phyloP scores from a whole-genome alignment of 2,329 filamentous ascomycete species.

The Phialophora tarda region DNA sequence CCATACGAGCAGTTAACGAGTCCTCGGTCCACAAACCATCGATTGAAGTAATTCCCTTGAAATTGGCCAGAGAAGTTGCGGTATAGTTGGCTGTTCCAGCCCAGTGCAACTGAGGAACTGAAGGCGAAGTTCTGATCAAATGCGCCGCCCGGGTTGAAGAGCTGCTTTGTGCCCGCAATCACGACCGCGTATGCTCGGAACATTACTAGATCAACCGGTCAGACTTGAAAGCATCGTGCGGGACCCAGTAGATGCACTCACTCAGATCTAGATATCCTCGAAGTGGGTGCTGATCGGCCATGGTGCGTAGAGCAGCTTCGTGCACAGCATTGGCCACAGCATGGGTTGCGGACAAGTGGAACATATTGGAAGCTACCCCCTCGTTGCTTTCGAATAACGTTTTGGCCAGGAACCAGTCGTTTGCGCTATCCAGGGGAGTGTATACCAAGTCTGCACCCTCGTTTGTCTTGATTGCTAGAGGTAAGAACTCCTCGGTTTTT shows the following conservation, averaged over 20 bases:
- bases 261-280: conserved; percentile 3
- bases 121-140: conserved; percentile 1
- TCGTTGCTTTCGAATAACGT: conserved; percentile 6
- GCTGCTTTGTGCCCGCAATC: not conserved
- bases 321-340: not conserved
- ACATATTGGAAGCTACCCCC: not conserved
- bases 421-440: not conserved
- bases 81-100: not conserved
- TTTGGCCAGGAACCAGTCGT: conserved; percentile 4
- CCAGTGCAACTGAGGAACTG: not conserved
- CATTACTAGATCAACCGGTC: not conserved
- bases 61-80: not conserved
- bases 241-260: not conserved
- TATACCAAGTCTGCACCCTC: conserved; percentile 9
- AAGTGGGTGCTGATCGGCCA: conserved; percentile 2
- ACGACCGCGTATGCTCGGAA: not conserved
- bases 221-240: not conserved
- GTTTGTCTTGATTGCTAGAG: conserved; percentile 5
- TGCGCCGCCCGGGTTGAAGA: not conserved
- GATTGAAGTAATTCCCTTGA: not conserved
- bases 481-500: not conserved
- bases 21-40: not conserved
- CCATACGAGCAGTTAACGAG: not conserved
- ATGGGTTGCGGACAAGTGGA: conserved; percentile 1
- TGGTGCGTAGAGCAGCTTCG: not conserved